Evolutionary conservation across 208 protist genomes (phyloP).

Genomic region (Acanthamoeba sp.): DNA sequence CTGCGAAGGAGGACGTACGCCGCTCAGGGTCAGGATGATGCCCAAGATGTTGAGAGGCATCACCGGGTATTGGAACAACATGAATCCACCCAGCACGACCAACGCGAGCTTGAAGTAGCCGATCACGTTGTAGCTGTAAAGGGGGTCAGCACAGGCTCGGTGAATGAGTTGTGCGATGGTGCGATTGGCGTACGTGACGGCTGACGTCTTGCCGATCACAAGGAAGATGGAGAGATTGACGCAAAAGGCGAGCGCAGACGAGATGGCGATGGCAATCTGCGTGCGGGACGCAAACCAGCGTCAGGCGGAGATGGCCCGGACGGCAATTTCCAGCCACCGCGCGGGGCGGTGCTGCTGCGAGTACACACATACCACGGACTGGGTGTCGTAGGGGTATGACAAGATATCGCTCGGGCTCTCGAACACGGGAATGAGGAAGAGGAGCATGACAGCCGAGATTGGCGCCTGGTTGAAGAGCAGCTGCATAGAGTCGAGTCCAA

Average conservation of each 20-base stretch:
- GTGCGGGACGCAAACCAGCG: neutral
- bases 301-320: too few species aligned
- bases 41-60: conserved; percentile 36
- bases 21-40: conserved; percentile 14
- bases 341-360: too few species aligned
- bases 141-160: neutral
- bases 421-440: conserved; percentile 87
- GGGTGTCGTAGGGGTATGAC: conserved; percentile 87
- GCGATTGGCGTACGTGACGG: conserved; percentile 89
- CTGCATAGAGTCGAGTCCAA: conserved; percentile 91
- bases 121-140: conserved; percentile 87
- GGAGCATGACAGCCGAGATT: conserved; percentile 89
- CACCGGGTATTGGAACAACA: conserved; percentile 86
- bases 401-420: conserved; percentile 85
- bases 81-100: conserved; percentile 90
- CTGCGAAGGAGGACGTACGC: neutral
- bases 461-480: conserved; percentile 93
- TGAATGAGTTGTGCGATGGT: neutral
- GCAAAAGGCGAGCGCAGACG: conserved; percentile 89
- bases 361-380: conserved; percentile 84
- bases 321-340: too few species aligned
- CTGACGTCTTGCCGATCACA: conserved; percentile 92
- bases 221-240: conserved; percentile 94
- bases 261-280: conserved; percentile 75
- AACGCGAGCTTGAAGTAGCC: conserved; percentile 91